Evolutionary conservation across 139 green algal genomes (phyloP).

Genomic region (Chlorella vulgaris): DNA sequence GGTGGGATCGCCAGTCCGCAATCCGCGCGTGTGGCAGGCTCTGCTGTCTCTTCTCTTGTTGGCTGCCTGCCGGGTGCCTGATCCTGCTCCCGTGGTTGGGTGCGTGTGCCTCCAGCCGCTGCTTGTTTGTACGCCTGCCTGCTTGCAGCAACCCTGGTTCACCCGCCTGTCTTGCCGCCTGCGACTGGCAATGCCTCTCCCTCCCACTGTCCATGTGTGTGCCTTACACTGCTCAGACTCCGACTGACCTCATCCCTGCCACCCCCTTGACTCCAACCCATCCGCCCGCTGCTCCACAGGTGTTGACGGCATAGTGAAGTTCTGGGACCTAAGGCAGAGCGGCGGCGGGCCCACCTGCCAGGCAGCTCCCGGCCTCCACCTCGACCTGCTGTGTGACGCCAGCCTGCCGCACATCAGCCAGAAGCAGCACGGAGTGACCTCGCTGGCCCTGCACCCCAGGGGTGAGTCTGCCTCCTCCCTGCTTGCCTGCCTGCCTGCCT

Average conservation of each 20-base stretch:
- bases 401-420: slow-evolving; percentile 30
- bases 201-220: background rate
- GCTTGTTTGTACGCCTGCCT: too few relatives aligned
- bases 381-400: slow-evolving; percentile 3
- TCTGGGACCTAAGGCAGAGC: slow-evolving; percentile 70
- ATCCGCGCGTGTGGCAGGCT: too few relatives aligned
- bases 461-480: slow-evolving; percentile 7
- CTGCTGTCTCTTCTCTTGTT: background rate
- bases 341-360: background rate
- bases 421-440: slow-evolving; percentile 57
- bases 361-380: slow-evolving; percentile 2
- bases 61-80: background rate
- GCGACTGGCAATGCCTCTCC: too few relatives aligned
- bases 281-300: too few relatives aligned
- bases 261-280: too few relatives aligned
- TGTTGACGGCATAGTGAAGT: slow-evolving; percentile 69
- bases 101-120: background rate
- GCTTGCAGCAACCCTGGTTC: too few relatives aligned
- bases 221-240: too few relatives aligned
- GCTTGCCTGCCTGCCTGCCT: background rate
- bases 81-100: too few relatives aligned
- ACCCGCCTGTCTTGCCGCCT: too few relatives aligned
- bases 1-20: background rate
- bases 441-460: slow-evolving; percentile 52
- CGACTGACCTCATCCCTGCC: too few relatives aligned